Conservation (phyloP, 2,329 filamentous ascomycete genomes). For the Apiospora saccharicola region DNA sequence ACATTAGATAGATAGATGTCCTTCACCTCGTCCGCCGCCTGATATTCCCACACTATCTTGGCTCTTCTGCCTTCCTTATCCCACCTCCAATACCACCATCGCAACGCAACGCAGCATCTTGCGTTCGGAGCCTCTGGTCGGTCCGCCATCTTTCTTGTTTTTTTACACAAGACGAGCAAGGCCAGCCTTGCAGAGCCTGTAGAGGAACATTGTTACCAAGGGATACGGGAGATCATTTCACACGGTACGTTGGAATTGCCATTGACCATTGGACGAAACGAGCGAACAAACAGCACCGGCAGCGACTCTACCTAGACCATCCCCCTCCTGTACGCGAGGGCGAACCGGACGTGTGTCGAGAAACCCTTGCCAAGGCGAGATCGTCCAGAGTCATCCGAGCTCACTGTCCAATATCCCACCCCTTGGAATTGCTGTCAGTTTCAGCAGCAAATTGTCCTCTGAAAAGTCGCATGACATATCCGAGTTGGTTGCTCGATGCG, state of each 20-base stretch:
- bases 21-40: constrained; percentile 4
- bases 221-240: not conserved
- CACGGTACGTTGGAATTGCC: constrained; percentile 1
- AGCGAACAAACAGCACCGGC: not conserved
- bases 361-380: constrained; percentile 15
- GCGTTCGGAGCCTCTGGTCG: constrained; percentile 16
- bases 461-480: constrained; percentile 11
- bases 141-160: not conserved
- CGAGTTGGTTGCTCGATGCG: not conserved
- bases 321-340: not conserved
- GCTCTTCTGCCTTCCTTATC: constrained; percentile 10
- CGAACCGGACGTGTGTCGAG: not conserved
- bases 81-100: constrained; percentile 22
- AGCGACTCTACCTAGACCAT: not conserved
- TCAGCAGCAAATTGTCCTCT: constrained; percentile 20
- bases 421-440: not conserved
- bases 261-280: not conserved
- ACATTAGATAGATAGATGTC: constrained; percentile 21
- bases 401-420: constrained; percentile 12
- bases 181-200: not conserved
- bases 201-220: not conserved
- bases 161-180: constrained; percentile 11
- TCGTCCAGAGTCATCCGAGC: not conserved
- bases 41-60: constrained; percentile 17
- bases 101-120: constrained; percentile 13